Conservation (phyloP, 768 basidiomycete genomes). For the Suillus weaverae region DNA sequence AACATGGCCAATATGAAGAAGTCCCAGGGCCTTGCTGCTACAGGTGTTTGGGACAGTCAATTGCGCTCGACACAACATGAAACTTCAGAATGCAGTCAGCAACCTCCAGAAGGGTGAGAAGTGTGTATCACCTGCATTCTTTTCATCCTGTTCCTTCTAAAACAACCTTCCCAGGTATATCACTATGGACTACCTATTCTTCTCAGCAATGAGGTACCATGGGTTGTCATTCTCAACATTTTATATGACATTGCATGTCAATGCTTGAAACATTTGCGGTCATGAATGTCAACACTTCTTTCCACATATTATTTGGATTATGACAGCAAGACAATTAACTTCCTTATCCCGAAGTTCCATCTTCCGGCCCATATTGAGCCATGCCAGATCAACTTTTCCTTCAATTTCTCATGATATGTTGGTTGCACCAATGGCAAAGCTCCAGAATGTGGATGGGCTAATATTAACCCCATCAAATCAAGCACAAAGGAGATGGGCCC, state of each 20-base stretch:
- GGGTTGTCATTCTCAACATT: not conserved
- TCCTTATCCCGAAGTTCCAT: slow-evolving; percentile 37
- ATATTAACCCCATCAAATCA: slow-evolving; percentile 28
- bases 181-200: slow-evolving; percentile 40
- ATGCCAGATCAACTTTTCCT: slow-evolving; percentile 28
- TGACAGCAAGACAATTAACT: slow-evolving; percentile 3
- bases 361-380: slow-evolving; percentile 29
- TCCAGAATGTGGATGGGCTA: slow-evolving; percentile 37
- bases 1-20: slow-evolving; percentile 20
- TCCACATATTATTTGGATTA: not conserved
- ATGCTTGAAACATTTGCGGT: slow-evolving; percentile 11
- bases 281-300: slow-evolving; percentile 10
- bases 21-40: slow-evolving; percentile 23
- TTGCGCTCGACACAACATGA: slow-evolving; percentile 34
- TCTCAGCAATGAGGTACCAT: slow-evolving; percentile 5
- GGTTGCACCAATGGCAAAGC: slow-evolving; percentile 37
- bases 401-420: slow-evolving; percentile 29
- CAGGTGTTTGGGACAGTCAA: slow-evolving; percentile 29
- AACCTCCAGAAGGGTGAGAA: slow-evolving; percentile 25
- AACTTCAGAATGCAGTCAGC: slow-evolving; percentile 22
- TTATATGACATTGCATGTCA: slow-evolving; percentile 27
- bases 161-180: not conserved
- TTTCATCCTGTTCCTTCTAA: not conserved
- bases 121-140: slow-evolving; percentile 8
- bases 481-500: slow-evolving; percentile 38